phyloP scores from a whole-genome alignment of 2,329 filamentous ascomycete species.

The Helotiales sp. region DNA sequence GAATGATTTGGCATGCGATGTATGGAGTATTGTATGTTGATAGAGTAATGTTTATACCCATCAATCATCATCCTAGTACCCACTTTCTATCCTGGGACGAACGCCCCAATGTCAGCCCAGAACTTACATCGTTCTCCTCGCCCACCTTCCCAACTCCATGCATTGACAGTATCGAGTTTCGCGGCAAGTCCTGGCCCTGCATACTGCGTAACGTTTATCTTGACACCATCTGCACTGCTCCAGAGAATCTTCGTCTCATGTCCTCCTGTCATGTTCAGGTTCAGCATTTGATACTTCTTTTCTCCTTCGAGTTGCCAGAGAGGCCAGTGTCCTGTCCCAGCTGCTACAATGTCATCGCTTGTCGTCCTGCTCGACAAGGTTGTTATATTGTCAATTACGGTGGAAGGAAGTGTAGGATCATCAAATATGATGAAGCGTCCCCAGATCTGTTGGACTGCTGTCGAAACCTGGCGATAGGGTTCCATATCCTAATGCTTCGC shows the following conservation, averaged over 20 bases:
- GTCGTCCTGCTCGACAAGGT: slow-evolving; percentile 8
- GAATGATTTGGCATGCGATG: too few species aligned
- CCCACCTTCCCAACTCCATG: slow-evolving; percentile 19
- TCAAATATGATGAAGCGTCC: slow-evolving; percentile 17
- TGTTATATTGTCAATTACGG: slow-evolving; percentile 2
- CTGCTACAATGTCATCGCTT: slow-evolving; percentile 6
- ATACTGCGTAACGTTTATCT: slow-evolving; percentile 12
- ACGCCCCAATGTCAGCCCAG: slow-evolving; percentile 12
- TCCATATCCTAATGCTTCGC: slow-evolving; percentile 11
- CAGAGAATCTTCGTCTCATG: not conserved
- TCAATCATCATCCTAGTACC: not conserved
- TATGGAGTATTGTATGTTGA: too few species aligned
- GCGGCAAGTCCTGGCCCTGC: slow-evolving; percentile 3
- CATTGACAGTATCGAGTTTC: slow-evolving; percentile 19
- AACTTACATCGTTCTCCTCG: slow-evolving; percentile 20
- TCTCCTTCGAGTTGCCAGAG: slow-evolving; percentile 2
- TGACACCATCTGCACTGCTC: slow-evolving; percentile 3
- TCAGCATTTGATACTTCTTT: slow-evolving; percentile 13
- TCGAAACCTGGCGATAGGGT: slow-evolving; percentile 14
- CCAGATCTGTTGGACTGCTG: slow-evolving; percentile 18
- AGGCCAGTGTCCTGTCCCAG: slow-evolving; percentile 7
- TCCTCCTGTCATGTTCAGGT: slow-evolving; percentile 17
- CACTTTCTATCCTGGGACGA: slow-evolving; percentile 11
- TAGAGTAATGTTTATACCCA: not conserved
- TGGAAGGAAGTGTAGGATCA: slow-evolving; percentile 7